Conservation (phyloP, 1,284 basidiomycete species). For the Spongispora temasekensis region DNA sequence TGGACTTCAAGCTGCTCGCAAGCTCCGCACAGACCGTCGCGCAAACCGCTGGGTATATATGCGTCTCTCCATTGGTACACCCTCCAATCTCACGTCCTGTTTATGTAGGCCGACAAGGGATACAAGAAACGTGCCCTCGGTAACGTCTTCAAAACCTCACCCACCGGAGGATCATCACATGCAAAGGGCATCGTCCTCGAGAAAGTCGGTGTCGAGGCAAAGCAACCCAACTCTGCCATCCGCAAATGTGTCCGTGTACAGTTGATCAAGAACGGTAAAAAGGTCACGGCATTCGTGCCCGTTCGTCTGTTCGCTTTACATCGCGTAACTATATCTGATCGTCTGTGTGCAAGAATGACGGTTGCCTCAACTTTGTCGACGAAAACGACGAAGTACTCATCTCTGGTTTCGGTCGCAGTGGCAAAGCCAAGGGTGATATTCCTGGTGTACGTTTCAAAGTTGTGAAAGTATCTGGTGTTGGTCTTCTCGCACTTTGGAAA, state of each 20-base stretch:
- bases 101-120: slow-evolving; percentile 86
- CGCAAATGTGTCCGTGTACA: slow-evolving; percentile 99
- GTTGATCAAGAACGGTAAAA: slow-evolving; percentile 99
- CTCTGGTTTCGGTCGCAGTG: slow-evolving; percentile 99
- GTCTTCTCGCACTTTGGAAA: slow-evolving; percentile 96
- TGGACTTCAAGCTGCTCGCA: slow-evolving; percentile 99
- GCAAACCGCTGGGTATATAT: slow-evolving; percentile 93
- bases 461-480: slow-evolving; percentile 99
- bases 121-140: slow-evolving; percentile 99
- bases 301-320: slow-evolving; percentile 39
- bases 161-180: slow-evolving; percentile 98
- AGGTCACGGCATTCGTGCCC: slow-evolving; percentile 87
- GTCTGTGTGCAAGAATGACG: slow-evolving; percentile 76
- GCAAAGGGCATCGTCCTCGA: slow-evolving; percentile 99
- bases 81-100: slow-evolving; percentile 13
- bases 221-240: slow-evolving; percentile 99
- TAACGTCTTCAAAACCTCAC: slow-evolving; percentile 99
- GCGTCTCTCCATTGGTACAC: background rate
- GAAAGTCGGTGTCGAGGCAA: slow-evolving; percentile 94
- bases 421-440: slow-evolving; percentile 99
- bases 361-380: slow-evolving; percentile 98
- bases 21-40: slow-evolving; percentile 92
- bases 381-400: slow-evolving; percentile 99
- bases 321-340: slow-evolving; percentile 3
- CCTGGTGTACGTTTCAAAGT: slow-evolving; percentile 99